Evolutionary conservation across 371 early-diverging fungal genomes (phyloP).

Genomic region (Saksenaea oblongispora): DNA sequence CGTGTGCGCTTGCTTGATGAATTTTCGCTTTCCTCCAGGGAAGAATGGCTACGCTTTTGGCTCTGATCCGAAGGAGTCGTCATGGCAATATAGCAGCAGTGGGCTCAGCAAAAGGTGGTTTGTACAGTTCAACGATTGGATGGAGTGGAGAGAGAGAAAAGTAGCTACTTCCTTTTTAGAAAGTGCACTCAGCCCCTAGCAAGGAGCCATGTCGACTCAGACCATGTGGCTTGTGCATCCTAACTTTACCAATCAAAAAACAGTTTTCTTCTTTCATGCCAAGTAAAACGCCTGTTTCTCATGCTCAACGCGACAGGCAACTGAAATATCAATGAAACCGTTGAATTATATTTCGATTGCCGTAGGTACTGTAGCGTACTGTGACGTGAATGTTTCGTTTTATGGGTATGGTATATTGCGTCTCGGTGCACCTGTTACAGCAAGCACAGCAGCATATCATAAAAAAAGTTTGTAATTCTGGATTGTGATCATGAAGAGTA

Average conservation of each 20-base stretch:
- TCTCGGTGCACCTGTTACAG: no score
- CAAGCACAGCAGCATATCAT: no score
- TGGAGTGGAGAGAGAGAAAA: neutral
- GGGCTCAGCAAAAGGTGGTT: neutral
- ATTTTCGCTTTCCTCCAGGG: neutral
- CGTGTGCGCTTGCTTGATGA: constrained; percentile 11
- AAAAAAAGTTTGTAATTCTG: no score
- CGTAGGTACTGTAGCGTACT: neutral
- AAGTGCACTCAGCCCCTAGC: neutral
- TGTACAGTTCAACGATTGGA: neutral
- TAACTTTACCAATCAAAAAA: neutral
- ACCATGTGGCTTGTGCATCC: neutral
- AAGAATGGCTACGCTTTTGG: neutral
- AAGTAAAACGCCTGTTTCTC: neutral
- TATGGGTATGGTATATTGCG: no score
- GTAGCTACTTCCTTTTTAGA: neutral
- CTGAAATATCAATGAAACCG: neutral
- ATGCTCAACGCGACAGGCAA: neutral
- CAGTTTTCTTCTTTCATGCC: neutral
- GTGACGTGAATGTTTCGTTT: no score
- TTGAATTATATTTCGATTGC: neutral
- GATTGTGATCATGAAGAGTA: no score
- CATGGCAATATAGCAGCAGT: neutral
- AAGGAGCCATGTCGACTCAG: neutral
- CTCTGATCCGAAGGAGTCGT: neutral